Conservation (phyloP, 352 stramenopile species). For the Thraustochytrium sp. region DNA sequence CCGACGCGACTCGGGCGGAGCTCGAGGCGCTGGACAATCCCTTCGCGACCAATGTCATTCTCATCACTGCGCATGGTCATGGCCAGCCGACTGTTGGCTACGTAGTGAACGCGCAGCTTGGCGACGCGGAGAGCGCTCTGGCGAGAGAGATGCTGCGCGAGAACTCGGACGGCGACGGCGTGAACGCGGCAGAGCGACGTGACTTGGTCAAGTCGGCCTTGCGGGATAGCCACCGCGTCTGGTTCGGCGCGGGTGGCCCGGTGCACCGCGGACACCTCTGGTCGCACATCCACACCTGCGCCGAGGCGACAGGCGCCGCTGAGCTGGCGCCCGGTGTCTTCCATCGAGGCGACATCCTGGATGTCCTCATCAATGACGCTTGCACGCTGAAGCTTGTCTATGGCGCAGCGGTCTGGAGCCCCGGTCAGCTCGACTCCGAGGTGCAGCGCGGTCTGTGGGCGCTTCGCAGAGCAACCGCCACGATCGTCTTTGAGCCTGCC, state of each 20-base stretch:
- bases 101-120: slow-evolving; percentile 15
- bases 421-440: neutral
- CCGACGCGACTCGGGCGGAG: neutral
- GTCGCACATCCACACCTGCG: neutral
- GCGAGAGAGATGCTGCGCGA: slow-evolving; percentile 22
- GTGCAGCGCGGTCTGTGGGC: neutral
- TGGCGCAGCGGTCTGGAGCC: slow-evolving; percentile 9
- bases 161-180: neutral
- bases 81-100: neutral
- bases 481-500: neutral
- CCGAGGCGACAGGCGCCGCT: neutral
- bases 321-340: neutral
- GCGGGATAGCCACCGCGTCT: neutral
- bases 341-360: neutral
- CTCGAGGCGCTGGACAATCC: neutral
- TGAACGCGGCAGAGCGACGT: neutral
- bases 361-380: neutral
- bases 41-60: neutral
- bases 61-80: neutral
- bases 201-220: neutral
- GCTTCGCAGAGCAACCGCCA: neutral
- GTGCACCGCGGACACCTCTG: neutral
- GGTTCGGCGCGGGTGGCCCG: slow-evolving; percentile 9
- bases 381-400: slow-evolving; percentile 33
- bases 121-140: neutral